Conservation (phyloP, 345 rosid species). For the Hibiscus syriacus region DNA sequence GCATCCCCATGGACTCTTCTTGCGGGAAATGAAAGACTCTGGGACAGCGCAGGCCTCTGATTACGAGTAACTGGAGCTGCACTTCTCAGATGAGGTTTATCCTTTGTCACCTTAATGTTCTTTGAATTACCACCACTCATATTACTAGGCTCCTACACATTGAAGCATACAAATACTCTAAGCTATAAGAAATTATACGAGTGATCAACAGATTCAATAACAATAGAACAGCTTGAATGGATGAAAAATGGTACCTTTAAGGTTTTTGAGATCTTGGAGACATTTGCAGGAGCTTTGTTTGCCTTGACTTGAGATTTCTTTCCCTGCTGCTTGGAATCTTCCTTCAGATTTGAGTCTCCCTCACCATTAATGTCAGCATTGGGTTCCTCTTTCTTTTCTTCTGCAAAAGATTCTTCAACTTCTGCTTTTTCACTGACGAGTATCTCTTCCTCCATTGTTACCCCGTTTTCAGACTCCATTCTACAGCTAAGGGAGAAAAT, state of each 20-base stretch:
- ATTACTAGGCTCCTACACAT: conserved; percentile 32
- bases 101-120: conserved; percentile 39
- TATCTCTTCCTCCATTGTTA: conserved; percentile 29
- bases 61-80: conserved; percentile 28
- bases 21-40: conserved; percentile 66
- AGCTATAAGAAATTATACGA: neutral
- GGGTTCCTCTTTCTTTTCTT: conserved; percentile 31
- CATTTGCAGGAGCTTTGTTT: conserved; percentile 20
- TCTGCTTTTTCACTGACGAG: conserved; percentile 21
- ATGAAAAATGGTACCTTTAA: conserved; percentile 38
- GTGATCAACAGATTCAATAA: conserved; percentile 4
- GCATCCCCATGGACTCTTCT: conserved; percentile 37
- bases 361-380: conserved; percentile 14
- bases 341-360: conserved; percentile 13
- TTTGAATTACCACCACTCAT: conserved; percentile 18
- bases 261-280: conserved; percentile 28
- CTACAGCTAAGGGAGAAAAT: neutral
- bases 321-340: conserved; percentile 9
- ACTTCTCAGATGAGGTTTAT: conserved; percentile 41
- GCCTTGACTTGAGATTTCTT: conserved; percentile 21
- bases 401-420: conserved; percentile 21
- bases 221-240: conserved; percentile 11
- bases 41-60: conserved; percentile 47
- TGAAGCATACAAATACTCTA: neutral
- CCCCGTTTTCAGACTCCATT: conserved; percentile 59